Conservation (phyloP, 2,329 filamentous ascomycete genomes). For the Pestalotiopsis sp. region DNA sequence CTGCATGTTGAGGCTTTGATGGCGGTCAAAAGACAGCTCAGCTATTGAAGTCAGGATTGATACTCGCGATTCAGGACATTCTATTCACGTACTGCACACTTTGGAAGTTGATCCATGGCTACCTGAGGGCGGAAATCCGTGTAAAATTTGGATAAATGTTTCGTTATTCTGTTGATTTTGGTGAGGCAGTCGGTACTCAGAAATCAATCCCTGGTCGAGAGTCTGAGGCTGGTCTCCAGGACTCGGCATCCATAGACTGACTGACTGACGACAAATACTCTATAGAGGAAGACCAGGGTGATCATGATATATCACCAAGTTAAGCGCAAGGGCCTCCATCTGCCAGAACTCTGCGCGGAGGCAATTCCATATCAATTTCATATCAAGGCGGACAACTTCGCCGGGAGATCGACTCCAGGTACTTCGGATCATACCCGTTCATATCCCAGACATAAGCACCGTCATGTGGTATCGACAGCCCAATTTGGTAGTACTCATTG, state of each 20-base stretch:
- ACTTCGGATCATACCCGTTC: neutral
- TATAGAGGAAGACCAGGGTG: neutral
- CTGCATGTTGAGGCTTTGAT: conserved; percentile 16
- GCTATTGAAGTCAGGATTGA: conserved; percentile 1
- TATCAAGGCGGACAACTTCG: neutral
- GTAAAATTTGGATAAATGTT: neutral
- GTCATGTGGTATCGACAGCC: neutral
- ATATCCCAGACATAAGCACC: neutral
- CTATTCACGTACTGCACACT: conserved; percentile 10
- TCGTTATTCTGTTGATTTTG: neutral
- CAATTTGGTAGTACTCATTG: too few species aligned
- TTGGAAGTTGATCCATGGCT: conserved; percentile 7
- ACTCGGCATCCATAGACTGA: neutral
- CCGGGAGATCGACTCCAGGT: neutral
- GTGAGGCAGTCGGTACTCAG: neutral
- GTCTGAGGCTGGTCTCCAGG: neutral
- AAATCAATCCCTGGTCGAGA: neutral
- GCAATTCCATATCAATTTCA: neutral
- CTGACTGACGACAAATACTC: neutral
- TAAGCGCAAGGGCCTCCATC: neutral
- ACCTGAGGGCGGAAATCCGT: neutral
- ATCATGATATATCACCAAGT: neutral
- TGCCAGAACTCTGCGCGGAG: neutral
- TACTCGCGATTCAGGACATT: neutral
- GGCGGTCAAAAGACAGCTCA: conserved; percentile 16